Conservation (phyloP, 192 early-diverging fungal species). For the Umbelopsis isabellina region DNA sequence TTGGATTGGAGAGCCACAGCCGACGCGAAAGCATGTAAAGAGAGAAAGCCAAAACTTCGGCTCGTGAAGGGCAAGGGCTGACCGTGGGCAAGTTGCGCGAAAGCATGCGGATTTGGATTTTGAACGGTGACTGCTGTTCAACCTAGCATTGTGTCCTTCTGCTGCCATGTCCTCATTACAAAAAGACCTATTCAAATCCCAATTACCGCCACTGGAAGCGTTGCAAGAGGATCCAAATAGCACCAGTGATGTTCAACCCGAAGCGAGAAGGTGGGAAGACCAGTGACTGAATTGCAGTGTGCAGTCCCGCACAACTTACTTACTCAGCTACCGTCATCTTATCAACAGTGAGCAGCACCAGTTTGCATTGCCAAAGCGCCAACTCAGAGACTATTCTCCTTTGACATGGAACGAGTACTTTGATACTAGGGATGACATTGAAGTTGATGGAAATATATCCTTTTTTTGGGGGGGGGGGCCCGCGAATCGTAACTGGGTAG, state of each 20-base stretch:
- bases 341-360: neutral
- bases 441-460: conserved; percentile 39
- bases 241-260: neutral
- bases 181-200: conserved; percentile 34
- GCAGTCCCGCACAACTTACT: neutral
- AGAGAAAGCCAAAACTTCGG: neutral
- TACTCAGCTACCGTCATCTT: neutral
- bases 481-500: too few relatives aligned
- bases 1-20: neutral
- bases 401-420: conserved; percentile 60
- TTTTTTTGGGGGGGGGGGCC: conserved; percentile 45
- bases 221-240: conserved; percentile 17
- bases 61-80: neutral
- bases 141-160: too few relatives aligned
- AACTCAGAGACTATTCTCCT: conserved; percentile 36
- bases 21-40: neutral
- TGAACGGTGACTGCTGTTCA: conserved; percentile 7
- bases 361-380: neutral
- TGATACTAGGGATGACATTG: conserved; percentile 46
- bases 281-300: neutral
- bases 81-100: conserved; percentile 3
- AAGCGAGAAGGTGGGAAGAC: neutral
- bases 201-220: conserved; percentile 12
- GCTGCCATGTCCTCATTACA: conserved; percentile 33
- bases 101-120: neutral